Evolutionary conservation across 495 filamentous ascomycete genomes (phyloP), one percentile per base, ranked within the genome.

Genomic region (Oidiodendron maius): DNA sequence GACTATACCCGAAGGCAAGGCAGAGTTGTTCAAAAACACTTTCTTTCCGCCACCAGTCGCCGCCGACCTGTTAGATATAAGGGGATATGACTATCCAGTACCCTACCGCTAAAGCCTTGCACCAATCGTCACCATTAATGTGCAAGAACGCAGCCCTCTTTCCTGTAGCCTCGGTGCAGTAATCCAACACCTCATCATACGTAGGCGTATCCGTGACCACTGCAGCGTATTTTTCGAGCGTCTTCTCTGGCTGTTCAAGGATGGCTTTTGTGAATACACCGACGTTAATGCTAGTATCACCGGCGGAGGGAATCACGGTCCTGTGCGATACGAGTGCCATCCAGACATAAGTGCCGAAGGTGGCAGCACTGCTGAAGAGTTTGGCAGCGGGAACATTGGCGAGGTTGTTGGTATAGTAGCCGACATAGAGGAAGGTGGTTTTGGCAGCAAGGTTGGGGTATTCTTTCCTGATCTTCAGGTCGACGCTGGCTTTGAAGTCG

Each of bases 391-490:
- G 37, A 6, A 12, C 8, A 8, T 12, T 40, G 37, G 17, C 17
- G 10, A 40, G 17, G 17, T 12, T 40, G 37, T 40, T 18, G 8
- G 37, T 8, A n/a, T 62, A 74, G 12, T 44, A 44, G 8, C 68
- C 69, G 16, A 64, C 46, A 46, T 70, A 60, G 34, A 72, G n/a
- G 10, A 64, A 46, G 40, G 56, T 69, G 5, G 64, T 70, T 53
- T 66, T 68, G 34, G 51, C 53, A 45, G 55, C 59, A 21, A 74
- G 56, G 10, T 62, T 58, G 0, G 69, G 68, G 50, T 67, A 58
- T 11, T 20, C 45, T 3, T 58, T 44, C 30, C 58, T 61, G 28
- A 58, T 59, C 30, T 69, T 66, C 20, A 58, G 51, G 23, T 55
- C 60, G 4, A 62, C 55, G 24, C 56, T 46, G 17, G 58, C 64